Conservation (phyloP, 2,329 filamentous ascomycete species). For the Microdochium bolleyi region DNA sequence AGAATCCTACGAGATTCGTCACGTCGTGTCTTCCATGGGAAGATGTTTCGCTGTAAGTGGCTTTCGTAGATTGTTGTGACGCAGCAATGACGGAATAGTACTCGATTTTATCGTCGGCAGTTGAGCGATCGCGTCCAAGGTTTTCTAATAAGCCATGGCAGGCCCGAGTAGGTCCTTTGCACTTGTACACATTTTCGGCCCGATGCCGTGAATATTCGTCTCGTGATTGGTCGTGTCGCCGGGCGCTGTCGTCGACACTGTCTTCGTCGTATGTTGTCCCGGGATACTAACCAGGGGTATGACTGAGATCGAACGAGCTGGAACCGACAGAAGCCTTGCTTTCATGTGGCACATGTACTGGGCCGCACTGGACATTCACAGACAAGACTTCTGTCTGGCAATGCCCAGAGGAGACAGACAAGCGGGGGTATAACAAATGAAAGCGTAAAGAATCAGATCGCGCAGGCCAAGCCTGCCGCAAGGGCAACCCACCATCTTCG, state of each 20-base stretch:
- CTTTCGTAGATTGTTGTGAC: constrained; percentile 3
- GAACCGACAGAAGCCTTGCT: constrained; percentile 22
- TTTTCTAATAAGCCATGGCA: background rate
- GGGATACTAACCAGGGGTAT: constrained; percentile 40
- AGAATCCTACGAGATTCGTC: constrained; percentile 17
- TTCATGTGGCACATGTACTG: constrained; percentile 3
- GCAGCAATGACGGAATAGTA: background rate
- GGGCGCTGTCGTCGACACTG: constrained; percentile 19
- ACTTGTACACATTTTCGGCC: no score
- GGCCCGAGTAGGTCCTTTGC: background rate
- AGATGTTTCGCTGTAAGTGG: constrained; percentile 12
- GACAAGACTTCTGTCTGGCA: constrained; percentile 3
- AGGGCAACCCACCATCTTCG: constrained; percentile 85
- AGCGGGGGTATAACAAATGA: constrained; percentile 12
- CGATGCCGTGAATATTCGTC: no score
- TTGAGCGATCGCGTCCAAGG: background rate
- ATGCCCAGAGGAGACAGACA: background rate
- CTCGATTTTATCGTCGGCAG: background rate
- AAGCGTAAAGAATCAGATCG: constrained; percentile 33
- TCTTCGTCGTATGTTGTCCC: constrained; percentile 12
- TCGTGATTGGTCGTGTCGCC: constrained; percentile 5
- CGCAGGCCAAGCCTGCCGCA: constrained; percentile 31
- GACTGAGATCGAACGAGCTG: constrained; percentile 23
- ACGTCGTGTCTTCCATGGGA: constrained; percentile 10
- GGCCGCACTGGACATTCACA: background rate